phyloP scores from a whole-genome alignment of 1,139 yeast species.

The Magnusiomyces clavatus region DNA sequence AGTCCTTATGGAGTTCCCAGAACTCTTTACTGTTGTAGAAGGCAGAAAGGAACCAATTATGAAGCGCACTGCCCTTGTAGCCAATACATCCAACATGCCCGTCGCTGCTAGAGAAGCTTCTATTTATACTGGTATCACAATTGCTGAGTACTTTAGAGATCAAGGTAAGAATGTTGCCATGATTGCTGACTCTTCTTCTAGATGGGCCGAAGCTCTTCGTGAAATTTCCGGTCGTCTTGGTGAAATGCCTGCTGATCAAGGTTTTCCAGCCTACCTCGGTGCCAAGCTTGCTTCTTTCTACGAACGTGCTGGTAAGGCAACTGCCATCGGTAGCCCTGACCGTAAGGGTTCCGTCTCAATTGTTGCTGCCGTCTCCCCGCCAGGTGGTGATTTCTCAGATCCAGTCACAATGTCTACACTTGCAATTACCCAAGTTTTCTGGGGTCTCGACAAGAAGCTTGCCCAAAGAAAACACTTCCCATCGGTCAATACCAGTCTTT shows the following conservation, averaged over 20 bases:
- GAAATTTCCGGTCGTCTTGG: slow-evolving; percentile 99
- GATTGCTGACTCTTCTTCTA: slow-evolving; percentile 99
- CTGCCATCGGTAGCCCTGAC: slow-evolving; percentile 92
- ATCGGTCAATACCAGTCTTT: slow-evolving; percentile 89
- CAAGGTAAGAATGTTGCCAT: slow-evolving; percentile 98
- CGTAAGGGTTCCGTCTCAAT: slow-evolving; percentile 96
- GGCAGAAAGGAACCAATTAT: slow-evolving; percentile 97
- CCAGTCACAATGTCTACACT: slow-evolving; percentile 97
- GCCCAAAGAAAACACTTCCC: slow-evolving; percentile 99
- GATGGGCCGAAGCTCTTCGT: slow-evolving; percentile 99
- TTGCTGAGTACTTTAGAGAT: slow-evolving; percentile 98
- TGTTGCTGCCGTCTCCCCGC: slow-evolving; percentile 99
- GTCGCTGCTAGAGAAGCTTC: slow-evolving; percentile 99
- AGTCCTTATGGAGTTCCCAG: slow-evolving; percentile 99
- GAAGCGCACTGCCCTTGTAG: slow-evolving; percentile 98
- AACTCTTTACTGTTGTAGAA: slow-evolving; percentile 77
- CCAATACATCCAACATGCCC: slow-evolving; percentile 98
- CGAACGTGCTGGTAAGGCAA: slow-evolving; percentile 98
- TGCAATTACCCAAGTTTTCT: slow-evolving; percentile 98
- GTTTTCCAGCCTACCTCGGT: slow-evolving; percentile 99
- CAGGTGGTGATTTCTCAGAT: slow-evolving; percentile 99
- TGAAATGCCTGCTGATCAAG: slow-evolving; percentile 99
- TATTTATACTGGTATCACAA: slow-evolving; percentile 95
- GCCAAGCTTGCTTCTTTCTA: slow-evolving; percentile 97
- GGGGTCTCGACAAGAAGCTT: slow-evolving; percentile 98